These are phyloP conservation scores for Lactarius evosmus DNA, from an alignment of 768 basidiomycete species.

Conservation along the genomic window DNA sequence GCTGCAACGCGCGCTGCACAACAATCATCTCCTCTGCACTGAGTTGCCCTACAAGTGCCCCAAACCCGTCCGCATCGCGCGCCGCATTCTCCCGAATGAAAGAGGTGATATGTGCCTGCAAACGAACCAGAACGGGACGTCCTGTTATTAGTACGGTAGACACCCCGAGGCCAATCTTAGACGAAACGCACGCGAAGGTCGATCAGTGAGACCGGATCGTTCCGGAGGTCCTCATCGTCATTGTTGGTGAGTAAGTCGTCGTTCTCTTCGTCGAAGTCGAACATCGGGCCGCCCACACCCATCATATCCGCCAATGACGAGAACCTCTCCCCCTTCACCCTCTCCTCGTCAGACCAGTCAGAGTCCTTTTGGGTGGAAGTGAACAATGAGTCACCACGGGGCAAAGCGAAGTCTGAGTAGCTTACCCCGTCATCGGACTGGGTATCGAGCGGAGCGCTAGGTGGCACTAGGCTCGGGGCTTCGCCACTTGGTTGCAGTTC, in stretches of 20 bases:
- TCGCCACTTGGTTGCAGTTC: conserved; percentile 83
- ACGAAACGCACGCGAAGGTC: conserved; percentile 60
- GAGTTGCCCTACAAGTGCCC: conserved; percentile 59
- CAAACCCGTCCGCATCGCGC: conserved; percentile 61
- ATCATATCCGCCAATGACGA: conserved; percentile 83
- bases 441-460: conserved; percentile 50
- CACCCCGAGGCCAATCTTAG: background rate
- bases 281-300: conserved; percentile 65
- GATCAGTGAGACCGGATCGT: conserved; percentile 82
- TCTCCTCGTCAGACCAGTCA: conserved; percentile 93
- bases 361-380: conserved; percentile 53
- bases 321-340: conserved; percentile 70
- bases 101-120: conserved; percentile 60
- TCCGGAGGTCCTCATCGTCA: conserved; percentile 84
- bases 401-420: conserved; percentile 1
- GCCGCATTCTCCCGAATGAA: conserved; percentile 70
- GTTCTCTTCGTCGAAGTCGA: conserved; percentile 80
- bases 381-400: conserved; percentile 4
- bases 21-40: conserved; percentile 68
- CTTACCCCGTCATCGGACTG: conserved; percentile 77
- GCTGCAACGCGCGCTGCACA: conserved; percentile 42
- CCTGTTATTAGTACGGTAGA: background rate
- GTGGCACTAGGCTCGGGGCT: conserved; percentile 58
- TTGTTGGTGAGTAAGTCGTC: conserved; percentile 61
- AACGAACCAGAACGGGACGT: background rate